Base-by-base conservation (phyloP, 495 filamentous ascomycete species). In the Xylaria grammica region DNA sequence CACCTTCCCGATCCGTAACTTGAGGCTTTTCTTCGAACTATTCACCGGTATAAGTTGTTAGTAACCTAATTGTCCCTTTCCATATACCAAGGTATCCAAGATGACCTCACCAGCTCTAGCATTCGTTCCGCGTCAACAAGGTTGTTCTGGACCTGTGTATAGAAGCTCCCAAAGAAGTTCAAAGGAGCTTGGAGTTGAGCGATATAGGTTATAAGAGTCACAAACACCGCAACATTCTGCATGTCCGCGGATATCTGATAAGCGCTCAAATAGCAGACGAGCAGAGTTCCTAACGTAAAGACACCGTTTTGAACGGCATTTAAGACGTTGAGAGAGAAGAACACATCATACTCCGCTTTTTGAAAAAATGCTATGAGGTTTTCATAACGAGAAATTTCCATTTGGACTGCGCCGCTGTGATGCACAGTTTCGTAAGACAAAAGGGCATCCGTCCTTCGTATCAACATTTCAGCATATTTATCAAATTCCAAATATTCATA, bases 101-200 rank as follows among this genome's bases (percentile, higher is more conserved):
- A 15, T 4, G 6, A 24, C 26, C 27, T 90, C 77, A 94, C 94
- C 26, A 94, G 74, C 69, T 94, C 91, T 49, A 94, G 78, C 82
- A 94, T 85, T 3, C 91, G 85, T 75, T 94, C 91, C 1, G 90
- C 89, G 70, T 93, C 92, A 71, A 94, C 93, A 84, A 94, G 84
- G 32, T 90, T 88, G 15, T 89, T 91, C 69, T 94, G 91, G 44
- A 94, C 92, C 67, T 89, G 89, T 20, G 91, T 82, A 71, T 94
- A 94, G 75, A 94, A 94, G 0, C 91, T 92, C 27, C 91, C 91
- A 75, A 94, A 94, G 80, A 92, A 94, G 71, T 93, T 94, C 66
- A 94, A 76, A 7, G 91, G 91, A 4, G 84, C 85, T 74, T 93
- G 90, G 27, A 94, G 81, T 69, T 94, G 91, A 24, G 86, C 87